A percentile compares a stretch with the other conserved stretches of the same genome.
These are phyloP conservation scores for Aspergillus sp. DNA, from an alignment of 2,329 filamentous ascomycete genomes.

Conservation along the genomic window DNA sequence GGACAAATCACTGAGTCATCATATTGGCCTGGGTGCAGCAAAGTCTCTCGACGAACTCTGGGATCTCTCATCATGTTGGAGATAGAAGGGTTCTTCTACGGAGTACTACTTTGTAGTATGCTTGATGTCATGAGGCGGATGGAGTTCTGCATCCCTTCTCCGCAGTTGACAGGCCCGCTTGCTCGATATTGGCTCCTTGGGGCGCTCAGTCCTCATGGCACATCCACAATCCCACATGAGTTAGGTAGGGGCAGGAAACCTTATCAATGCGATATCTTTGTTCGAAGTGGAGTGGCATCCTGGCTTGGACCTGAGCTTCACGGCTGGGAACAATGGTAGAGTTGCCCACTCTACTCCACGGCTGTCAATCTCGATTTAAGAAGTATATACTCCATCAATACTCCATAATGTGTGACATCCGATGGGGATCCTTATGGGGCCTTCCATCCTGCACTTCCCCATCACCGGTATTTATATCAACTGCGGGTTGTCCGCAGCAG, in stretches of 20 bases:
- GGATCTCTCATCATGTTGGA: neutral
- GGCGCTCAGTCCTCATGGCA: slow-evolving; percentile 26
- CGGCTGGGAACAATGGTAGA: slow-evolving; percentile 20
- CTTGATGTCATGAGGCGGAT: slow-evolving; percentile 18
- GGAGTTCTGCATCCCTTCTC: slow-evolving; percentile 24
- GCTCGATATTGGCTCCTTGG: slow-evolving; percentile 22
- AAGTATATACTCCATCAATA: slow-evolving; percentile 8
- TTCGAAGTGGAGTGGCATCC: slow-evolving; percentile 22
- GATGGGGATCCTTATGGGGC: slow-evolving; percentile 8
- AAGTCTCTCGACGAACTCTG: neutral
- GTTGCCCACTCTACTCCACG: slow-evolving; percentile 26
- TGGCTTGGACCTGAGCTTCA: slow-evolving; percentile 18
- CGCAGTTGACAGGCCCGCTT: slow-evolving; percentile 28
- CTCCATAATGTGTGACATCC: neutral
- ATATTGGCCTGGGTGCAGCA: neutral
- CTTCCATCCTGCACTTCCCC: neutral
- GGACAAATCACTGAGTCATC: slow-evolving; percentile 8
- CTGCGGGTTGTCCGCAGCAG: neutral
- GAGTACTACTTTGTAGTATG: neutral
- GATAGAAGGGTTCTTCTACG: neutral
- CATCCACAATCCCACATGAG: slow-evolving; percentile 29
- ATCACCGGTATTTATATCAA: neutral
- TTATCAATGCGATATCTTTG: slow-evolving; percentile 27
- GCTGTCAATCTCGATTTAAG: slow-evolving; percentile 13
- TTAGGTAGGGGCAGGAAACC: slow-evolving; percentile 24